phyloP scores from a whole-genome alignment of 2,329 filamentous ascomycete species.

The Nigrospora osmanthi region DNA sequence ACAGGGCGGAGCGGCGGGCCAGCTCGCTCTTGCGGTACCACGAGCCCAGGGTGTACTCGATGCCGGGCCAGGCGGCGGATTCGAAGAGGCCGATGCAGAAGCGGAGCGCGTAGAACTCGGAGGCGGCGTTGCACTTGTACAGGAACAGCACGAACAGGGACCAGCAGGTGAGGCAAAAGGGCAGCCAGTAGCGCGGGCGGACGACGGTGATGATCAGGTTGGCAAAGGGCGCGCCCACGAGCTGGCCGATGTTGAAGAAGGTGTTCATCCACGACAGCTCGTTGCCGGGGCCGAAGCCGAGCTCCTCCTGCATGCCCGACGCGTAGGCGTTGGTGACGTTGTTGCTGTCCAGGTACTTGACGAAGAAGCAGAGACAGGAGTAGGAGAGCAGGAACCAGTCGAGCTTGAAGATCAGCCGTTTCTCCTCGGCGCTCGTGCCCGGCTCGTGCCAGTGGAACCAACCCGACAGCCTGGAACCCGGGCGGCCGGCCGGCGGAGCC shows the following conservation, averaged over 20 bases:
- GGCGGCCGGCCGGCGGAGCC: no score
- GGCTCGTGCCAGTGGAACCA: constrained; percentile 36
- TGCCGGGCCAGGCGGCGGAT: constrained; percentile 45
- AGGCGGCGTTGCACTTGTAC: constrained; percentile 27
- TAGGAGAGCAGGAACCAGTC: constrained; percentile 21
- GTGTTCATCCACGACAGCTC: constrained; percentile 37
- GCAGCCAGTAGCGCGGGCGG: constrained; percentile 32
- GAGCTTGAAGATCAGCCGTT: constrained; percentile 28
- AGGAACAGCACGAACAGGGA: constrained; percentile 31
- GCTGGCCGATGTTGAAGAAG: constrained; percentile 37
- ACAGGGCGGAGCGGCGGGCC: constrained; percentile 44
- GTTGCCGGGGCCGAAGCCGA: constrained; percentile 31
- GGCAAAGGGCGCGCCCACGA: constrained; percentile 33
- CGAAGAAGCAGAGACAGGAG: constrained; percentile 37
- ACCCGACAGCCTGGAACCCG: neutral
- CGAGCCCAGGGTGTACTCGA: constrained; percentile 44
- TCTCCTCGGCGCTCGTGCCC: constrained; percentile 30
- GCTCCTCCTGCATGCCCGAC: constrained; percentile 37
- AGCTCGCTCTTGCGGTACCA: constrained; percentile 55
- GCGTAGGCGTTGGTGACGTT: constrained; percentile 41
- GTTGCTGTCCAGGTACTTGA: constrained; percentile 37
- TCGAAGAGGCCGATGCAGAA: constrained; percentile 49
- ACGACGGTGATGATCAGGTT: constrained; percentile 36
- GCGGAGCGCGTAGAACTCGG: constrained; percentile 37
- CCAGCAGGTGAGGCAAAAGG: constrained; percentile 27